These are phyloP conservation scores for Taphrina confusa DNA, from an alignment of 1,139 yeast species.

Conservation along the genomic window DNA sequence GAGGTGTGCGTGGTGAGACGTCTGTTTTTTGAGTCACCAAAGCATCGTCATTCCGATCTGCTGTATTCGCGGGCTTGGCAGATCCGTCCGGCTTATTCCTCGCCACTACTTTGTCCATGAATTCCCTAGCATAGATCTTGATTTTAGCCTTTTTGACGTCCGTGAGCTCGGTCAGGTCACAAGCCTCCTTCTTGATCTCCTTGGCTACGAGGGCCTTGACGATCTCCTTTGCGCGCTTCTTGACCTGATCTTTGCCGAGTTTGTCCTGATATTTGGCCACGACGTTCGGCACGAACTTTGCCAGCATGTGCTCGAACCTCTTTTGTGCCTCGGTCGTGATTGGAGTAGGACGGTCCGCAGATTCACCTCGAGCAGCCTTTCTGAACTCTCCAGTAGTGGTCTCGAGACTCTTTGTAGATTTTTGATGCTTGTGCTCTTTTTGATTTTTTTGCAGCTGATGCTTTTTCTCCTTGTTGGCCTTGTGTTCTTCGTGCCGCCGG, in stretches of 20 bases:
- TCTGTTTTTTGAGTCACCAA: background rate
- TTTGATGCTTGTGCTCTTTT: background rate
- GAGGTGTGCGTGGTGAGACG: background rate
- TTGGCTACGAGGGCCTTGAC: constrained; percentile 42
- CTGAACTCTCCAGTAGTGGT: background rate
- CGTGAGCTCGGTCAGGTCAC: constrained; percentile 55
- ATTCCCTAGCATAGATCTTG: constrained; percentile 61
- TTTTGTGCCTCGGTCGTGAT: background rate
- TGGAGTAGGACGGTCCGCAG: too few species aligned
- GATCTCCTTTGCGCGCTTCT: constrained; percentile 71
- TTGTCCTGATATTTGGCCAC: constrained; percentile 61
- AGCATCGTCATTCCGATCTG: background rate
- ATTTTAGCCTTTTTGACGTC: constrained; percentile 68
- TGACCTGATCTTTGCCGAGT: constrained; percentile 71
- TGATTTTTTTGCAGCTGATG: constrained; percentile 8
- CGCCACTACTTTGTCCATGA: constrained; percentile 66
- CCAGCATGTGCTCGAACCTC: constrained; percentile 52
- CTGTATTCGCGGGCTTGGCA: background rate
- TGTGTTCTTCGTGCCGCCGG: constrained; percentile 33
- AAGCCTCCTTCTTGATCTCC: constrained; percentile 42
- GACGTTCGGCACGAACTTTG: constrained; percentile 75
- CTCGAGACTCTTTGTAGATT: background rate
- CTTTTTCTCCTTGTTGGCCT: constrained; percentile 18
- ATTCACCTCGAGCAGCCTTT: too few species aligned
- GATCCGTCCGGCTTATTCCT: background rate